Percentiles rank a stretch among this genome's conserved stretches.
These are phyloP conservation scores for Ceratonia siliqua DNA, from an alignment of 306 rosid genomes.

Conservation along the genomic window DNA sequence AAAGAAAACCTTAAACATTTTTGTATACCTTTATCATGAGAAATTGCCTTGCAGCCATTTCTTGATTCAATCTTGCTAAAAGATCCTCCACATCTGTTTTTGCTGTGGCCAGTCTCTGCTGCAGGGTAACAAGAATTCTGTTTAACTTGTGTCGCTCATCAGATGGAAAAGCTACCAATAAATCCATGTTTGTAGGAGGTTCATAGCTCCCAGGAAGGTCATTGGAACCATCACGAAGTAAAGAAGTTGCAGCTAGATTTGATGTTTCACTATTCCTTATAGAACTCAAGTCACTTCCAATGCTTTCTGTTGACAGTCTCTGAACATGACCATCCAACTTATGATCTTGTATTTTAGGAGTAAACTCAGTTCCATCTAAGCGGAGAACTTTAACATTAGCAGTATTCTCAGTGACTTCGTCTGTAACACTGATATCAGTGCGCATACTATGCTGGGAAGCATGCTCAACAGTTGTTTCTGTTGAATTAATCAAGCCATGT, in stretches of 20 bases:
- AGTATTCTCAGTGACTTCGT: conserved; percentile 33
- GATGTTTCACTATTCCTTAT: conserved; percentile 42
- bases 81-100: conserved; percentile 81
- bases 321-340: conserved; percentile 46
- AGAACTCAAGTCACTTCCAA: conserved; percentile 53
- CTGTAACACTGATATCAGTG: neutral
- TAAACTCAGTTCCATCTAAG: conserved; percentile 70
- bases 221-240: conserved; percentile 38
- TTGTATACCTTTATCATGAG: conserved; percentile 71
- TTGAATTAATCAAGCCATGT: conserved; percentile 39
- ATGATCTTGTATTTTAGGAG: conserved; percentile 36
- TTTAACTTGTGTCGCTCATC: conserved; percentile 63
- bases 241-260: conserved; percentile 34
- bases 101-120: conserved; percentile 64
- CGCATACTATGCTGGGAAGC: conserved; percentile 34
- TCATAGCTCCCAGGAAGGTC: conserved; percentile 45
- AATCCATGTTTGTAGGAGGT: conserved; percentile 41
- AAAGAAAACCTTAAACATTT: neutral
- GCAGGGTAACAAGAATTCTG: conserved; percentile 64
- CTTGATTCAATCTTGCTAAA: conserved; percentile 84
- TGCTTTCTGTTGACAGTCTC: conserved; percentile 57
- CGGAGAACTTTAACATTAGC: conserved; percentile 43
- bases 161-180: conserved; percentile 53
- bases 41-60: conserved; percentile 75
- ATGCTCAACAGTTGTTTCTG: conserved; percentile 31